Conservation (phyloP, 768 basidiomycete species). For the Agaricus sinodeliciosus region DNA sequence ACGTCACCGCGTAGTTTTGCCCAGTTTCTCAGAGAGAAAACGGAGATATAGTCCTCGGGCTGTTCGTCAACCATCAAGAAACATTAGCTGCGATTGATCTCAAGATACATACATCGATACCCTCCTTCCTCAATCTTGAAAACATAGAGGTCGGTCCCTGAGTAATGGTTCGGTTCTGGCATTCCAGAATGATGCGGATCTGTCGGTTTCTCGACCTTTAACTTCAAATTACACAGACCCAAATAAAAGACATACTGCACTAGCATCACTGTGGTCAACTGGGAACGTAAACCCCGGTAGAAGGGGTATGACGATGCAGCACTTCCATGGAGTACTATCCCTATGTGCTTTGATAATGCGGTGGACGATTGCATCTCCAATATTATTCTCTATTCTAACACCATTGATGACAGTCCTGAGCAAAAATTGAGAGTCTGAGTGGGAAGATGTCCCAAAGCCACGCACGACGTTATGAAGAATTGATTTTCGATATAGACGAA, state of each 20-base stretch:
- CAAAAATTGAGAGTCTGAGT: constrained; percentile 1
- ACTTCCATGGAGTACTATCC: constrained; percentile 81
- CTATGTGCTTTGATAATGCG: constrained; percentile 85
- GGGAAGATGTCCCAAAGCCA: background rate
- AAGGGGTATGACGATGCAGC: constrained; percentile 87
- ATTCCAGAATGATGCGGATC: constrained; percentile 93
- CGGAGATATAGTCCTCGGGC: constrained; percentile 89
- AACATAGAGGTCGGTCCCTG: constrained; percentile 93
- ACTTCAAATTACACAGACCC: background rate
- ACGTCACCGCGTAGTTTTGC: constrained; percentile 79
- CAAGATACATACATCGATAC: constrained; percentile 65
- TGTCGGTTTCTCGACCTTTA: constrained; percentile 18
- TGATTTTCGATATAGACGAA: constrained; percentile 99
- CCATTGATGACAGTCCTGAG: constrained; percentile 78
- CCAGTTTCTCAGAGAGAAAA: constrained; percentile 93
- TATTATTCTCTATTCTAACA: constrained; percentile 83
- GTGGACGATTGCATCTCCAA: constrained; percentile 89
- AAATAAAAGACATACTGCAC: constrained; percentile 53
- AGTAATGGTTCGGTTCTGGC: constrained; percentile 84
- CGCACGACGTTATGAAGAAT: constrained; percentile 86
- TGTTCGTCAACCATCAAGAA: constrained; percentile 21
- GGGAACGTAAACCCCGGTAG: constrained; percentile 92
- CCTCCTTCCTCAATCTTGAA: constrained; percentile 73
- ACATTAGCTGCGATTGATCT: too few species aligned
- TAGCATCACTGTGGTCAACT: constrained; percentile 89